Evolutionary conservation across 345 rosid genomes (phyloP), one percentile per base, ranked within the genome.

Genomic region (Corchorus capsularis): DNA sequence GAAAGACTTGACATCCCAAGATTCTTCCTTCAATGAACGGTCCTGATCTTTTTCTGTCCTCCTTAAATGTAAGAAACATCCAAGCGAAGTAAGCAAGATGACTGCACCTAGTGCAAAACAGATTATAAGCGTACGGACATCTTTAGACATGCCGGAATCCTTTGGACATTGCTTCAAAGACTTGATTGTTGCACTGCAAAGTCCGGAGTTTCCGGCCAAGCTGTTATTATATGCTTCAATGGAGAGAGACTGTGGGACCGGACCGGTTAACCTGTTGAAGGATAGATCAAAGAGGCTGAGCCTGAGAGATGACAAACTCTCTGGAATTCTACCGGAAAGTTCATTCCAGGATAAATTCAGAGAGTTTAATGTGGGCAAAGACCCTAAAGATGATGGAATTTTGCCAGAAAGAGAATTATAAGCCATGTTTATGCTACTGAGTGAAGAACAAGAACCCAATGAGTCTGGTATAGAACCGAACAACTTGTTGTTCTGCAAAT

Each of bases 241-340:
- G 1, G 94, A 88, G 15, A 93, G 88, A 76, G 93, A 86, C 67
- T 72, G 77, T 5, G 98, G 99, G 53, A 95, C 81, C 5, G 55
- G 86, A 78, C 99, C 99, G 0, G 86, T 75, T 78, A 95, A 83
- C 14, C 68, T 74, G 71, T 95, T 95, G 82, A 85, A 65, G 4
- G 98, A 84, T 6, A 94, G 87, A 84, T 94, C 99, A 62, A 94
- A 97, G 79, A 93, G 92, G 83, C 91, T 92, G 45, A 94, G 88
- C 27, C 81, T 90, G 70, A 90, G 82, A 68, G 91, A 82, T 27
- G 98, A 87, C 69, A 95, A 80, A 72, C 87, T 89, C 17, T 80
- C 87, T 0, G 98, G 98, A 41, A 95, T 93, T 53, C 39, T 81
- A 65, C 96, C 98, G 1, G 87, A 83, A 35, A 95, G 90, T 65